phyloP scores from a whole-genome alignment of 352 stramenopile genomes.

The Globisporangium megalacanthum region DNA sequence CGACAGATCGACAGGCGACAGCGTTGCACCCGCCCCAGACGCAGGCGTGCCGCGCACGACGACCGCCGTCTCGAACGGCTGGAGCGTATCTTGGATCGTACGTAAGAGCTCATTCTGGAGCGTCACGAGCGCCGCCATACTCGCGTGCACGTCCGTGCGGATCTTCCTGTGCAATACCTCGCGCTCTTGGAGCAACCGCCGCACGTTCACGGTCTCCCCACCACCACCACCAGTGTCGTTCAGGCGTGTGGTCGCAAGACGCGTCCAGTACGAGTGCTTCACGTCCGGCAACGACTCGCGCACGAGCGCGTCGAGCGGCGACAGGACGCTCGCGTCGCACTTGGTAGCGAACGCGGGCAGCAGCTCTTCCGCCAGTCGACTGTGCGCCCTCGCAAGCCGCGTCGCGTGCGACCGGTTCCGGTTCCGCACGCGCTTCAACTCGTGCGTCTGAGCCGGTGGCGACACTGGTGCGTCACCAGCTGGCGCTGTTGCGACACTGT shows the following conservation, averaged over 20 bases:
- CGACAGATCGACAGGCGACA: no score
- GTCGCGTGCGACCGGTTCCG: conserved; percentile 12
- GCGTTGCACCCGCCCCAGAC: no score
- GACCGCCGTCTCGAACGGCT: conserved; percentile 20
- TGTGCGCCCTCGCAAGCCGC: conserved; percentile 24
- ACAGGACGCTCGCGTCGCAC: conserved; percentile 40
- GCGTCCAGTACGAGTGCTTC: conserved; percentile 75
- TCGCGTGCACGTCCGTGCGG: conserved; percentile 41
- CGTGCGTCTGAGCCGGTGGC: neutral
- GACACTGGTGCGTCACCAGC: neutral
- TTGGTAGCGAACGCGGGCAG: conserved; percentile 35
- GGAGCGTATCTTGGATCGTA: conserved; percentile 27
- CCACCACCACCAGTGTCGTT: neutral
- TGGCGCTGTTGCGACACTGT: neutral
- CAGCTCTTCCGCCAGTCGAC: conserved; percentile 26
- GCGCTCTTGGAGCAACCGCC: conserved; percentile 48
- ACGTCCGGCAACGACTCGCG: conserved; percentile 57
- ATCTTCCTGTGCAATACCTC: conserved; percentile 38
- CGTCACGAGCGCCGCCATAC: conserved; percentile 39
- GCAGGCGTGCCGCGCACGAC: neutral
- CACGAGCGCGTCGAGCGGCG: conserved; percentile 34
- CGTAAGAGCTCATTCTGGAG: conserved; percentile 44
- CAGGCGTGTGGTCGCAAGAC: conserved; percentile 23
- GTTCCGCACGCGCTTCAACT: neutral
- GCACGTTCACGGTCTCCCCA: conserved; percentile 22